These are phyloP conservation scores for Peniophora sp. DNA, from an alignment of 1,284 basidiomycete species.

Conservation along the genomic window DNA sequence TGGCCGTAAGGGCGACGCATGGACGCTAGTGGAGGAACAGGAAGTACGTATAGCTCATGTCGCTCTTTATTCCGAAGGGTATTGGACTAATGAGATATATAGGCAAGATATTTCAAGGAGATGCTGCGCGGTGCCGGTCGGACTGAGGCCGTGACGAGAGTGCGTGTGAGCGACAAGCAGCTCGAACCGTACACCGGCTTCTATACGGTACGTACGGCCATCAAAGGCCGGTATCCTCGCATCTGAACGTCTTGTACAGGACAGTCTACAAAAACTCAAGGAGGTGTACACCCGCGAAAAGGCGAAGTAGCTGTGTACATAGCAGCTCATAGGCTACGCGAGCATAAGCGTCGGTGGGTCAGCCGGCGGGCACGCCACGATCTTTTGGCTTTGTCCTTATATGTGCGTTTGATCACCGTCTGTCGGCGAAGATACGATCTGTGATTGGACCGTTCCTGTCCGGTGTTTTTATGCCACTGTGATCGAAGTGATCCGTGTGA, in stretches of 20 bases:
- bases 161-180: slow-evolving; percentile 63
- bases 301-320: neutral
- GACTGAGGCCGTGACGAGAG: slow-evolving; percentile 61
- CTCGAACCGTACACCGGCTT: slow-evolving; percentile 44
- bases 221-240: neutral
- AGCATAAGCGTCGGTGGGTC: no score
- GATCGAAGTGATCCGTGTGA: no score
- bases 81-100: neutral
- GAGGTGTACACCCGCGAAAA: slow-evolving; percentile 24
- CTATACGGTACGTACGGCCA: slow-evolving; percentile 51
- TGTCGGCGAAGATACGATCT: no score
- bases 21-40: slow-evolving; percentile 94
- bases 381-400: neutral
- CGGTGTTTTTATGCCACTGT: no score
- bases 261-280: slow-evolving; percentile 27
- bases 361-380: no score
- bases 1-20: slow-evolving; percentile 79
- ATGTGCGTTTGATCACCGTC: neutral
- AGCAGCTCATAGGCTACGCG: no score
- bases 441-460: no score
- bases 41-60: slow-evolving; percentile 48
- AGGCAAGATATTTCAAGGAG: slow-evolving; percentile 85
- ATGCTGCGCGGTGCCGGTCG: slow-evolving; percentile 78
- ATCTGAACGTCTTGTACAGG: slow-evolving; percentile 16
- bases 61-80: neutral